phyloP scores from a whole-genome alignment of 2,329 filamentous ascomycete genomes.

The Fusarium compactum region DNA sequence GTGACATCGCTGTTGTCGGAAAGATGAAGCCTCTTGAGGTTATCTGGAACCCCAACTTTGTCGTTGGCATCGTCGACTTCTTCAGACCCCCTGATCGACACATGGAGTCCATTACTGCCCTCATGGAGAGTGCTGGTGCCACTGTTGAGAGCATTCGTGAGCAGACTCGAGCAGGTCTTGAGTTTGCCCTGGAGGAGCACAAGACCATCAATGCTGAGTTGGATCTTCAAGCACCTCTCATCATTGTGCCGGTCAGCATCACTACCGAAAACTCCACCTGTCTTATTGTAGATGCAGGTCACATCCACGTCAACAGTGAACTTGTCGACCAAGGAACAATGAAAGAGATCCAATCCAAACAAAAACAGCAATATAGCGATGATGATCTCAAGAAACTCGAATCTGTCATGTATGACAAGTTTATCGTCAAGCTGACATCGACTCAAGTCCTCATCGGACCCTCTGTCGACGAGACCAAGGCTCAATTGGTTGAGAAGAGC shows the following conservation, averaged over 20 bases:
- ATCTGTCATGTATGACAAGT: conserved; percentile 97
- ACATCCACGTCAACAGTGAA: conserved; percentile 93
- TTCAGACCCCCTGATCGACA: conserved; percentile 96
- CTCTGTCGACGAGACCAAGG: conserved; percentile 89
- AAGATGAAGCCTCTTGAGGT: conserved; percentile 97
- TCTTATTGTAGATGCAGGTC: conserved; percentile 94
- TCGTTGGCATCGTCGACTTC: conserved; percentile 92
- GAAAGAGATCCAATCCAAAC: conserved; percentile 90
- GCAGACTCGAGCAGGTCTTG: conserved; percentile 93
- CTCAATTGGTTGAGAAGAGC: conserved; percentile 77
- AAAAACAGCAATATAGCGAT: conserved; percentile 86
- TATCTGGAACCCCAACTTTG: conserved; percentile 95
- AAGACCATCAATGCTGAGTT: conserved; percentile 97
- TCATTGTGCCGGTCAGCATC: conserved; percentile 96
- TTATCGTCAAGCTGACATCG: conserved; percentile 90
- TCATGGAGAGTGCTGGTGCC: conserved; percentile 95
- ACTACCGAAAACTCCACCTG: conserved; percentile 84
- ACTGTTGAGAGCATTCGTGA: conserved; percentile 95
- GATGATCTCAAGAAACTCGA: conserved; percentile 90
- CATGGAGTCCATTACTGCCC: conserved; percentile 96
- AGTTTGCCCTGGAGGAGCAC: conserved; percentile 97
- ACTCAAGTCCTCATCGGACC: conserved; percentile 96
- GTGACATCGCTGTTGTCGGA: conserved; percentile 88
- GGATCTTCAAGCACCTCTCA: conserved; percentile 93
- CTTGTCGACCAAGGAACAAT: conserved; percentile 92